Conservation (phyloP, 495 filamentous ascomycete species). For the Oidiodendron maius region DNA sequence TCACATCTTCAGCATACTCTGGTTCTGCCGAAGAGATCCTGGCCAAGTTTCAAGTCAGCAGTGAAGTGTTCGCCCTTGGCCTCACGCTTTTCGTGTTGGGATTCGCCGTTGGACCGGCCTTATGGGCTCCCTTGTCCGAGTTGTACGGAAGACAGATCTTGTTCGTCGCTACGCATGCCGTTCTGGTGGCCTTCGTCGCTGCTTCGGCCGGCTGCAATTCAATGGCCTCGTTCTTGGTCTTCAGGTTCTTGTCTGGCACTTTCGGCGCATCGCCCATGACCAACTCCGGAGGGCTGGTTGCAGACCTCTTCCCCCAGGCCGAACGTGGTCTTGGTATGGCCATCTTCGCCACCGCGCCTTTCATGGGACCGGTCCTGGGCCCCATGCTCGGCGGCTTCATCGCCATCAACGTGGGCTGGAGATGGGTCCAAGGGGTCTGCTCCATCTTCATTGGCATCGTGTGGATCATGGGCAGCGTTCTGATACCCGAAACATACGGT, state of each 20-base stretch:
- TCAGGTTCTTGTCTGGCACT: slow-evolving; percentile 74
- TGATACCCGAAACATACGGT: slow-evolving; percentile 81
- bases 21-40: slow-evolving; percentile 60
- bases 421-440: slow-evolving; percentile 45
- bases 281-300: slow-evolving; percentile 68
- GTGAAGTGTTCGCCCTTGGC: slow-evolving; percentile 57
- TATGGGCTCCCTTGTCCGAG: slow-evolving; percentile 65
- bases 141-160: slow-evolving; percentile 67
- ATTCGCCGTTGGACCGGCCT: slow-evolving; percentile 59
- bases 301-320: slow-evolving; percentile 62
- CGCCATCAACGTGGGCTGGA: slow-evolving; percentile 49
- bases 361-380: slow-evolving; percentile 54
- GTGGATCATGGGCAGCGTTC: slow-evolving; percentile 53
- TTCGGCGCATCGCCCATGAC: slow-evolving; percentile 70
- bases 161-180: neutral
- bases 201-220: slow-evolving; percentile 58
- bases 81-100: slow-evolving; percentile 72
- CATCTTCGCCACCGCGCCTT: slow-evolving; percentile 61
- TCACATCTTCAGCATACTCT: slow-evolving; percentile 73
- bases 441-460: slow-evolving; percentile 64
- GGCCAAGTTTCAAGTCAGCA: slow-evolving; percentile 49
- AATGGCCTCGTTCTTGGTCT: slow-evolving; percentile 57
- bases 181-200: slow-evolving; percentile 47
- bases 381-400: slow-evolving; percentile 37
- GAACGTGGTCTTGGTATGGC: slow-evolving; percentile 59